Evolutionary conservation across 176 grass and related monocot species (phyloP).

Genomic region (Carex littledalei): DNA sequence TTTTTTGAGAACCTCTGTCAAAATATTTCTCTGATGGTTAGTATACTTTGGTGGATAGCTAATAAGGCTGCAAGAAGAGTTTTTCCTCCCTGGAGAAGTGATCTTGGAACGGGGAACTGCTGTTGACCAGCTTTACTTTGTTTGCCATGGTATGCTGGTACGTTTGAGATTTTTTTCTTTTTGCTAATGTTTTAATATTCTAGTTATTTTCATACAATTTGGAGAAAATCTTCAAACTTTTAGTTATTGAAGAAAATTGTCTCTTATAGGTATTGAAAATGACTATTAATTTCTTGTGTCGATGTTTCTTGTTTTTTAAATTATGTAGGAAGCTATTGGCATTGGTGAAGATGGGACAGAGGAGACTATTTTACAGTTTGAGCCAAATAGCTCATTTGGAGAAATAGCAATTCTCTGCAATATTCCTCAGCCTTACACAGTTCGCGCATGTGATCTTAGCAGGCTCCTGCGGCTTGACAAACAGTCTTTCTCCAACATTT

Average conservation of each 20-base stretch:
- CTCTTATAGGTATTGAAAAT: neutral
- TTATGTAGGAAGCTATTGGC: conserved; percentile 58
- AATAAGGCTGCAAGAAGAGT: conserved; percentile 91
- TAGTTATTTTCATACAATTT: neutral
- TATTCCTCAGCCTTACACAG: conserved; percentile 82
- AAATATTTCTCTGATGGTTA: conserved; percentile 11
- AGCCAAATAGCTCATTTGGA: conserved; percentile 60
- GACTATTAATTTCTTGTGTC: neutral
- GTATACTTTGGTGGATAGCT: conserved; percentile 35
- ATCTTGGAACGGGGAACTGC: conserved; percentile 88
- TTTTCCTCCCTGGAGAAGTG: conserved; percentile 87
- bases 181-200: conserved; percentile 5
- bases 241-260: neutral
- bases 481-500: conserved; percentile 74
- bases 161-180: conserved; percentile 16
- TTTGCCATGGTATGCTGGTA: conserved; percentile 79
- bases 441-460: conserved; percentile 70
- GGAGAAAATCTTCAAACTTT: neutral
- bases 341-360: conserved; percentile 73
- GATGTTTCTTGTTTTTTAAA: neutral
- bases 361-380: conserved; percentile 54
- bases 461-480: conserved; percentile 78
- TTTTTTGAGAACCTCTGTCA: neutral
- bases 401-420: conserved; percentile 86
- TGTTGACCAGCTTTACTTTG: conserved; percentile 91